Conservation (phyloP, 257 asterid genomes). For the Asclepias syriaca region DNA sequence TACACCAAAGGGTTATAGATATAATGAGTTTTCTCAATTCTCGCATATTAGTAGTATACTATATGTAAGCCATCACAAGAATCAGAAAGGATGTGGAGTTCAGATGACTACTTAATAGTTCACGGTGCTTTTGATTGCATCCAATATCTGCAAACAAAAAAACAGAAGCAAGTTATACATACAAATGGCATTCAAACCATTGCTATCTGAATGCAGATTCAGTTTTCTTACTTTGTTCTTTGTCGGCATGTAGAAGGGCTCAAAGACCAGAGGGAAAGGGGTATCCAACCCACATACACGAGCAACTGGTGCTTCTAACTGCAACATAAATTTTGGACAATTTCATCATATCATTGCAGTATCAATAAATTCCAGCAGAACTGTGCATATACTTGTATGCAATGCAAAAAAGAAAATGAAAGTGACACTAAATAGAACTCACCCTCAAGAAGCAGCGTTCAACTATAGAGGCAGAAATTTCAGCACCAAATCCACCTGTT, state of each 20-base stretch:
- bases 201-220: not conserved
- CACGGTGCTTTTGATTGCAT: slow-evolving; percentile 80
- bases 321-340: slow-evolving; percentile 17
- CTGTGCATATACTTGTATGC: not conserved
- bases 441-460: slow-evolving; percentile 96
- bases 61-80: no score
- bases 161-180: not conserved
- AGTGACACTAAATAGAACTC: slow-evolving; percentile 7
- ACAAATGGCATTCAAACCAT: not conserved
- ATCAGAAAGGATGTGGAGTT: no score
- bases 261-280: slow-evolving; percentile 92
- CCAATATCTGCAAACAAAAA: slow-evolving; percentile 58
- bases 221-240: slow-evolving; percentile 64
- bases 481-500: slow-evolving; percentile 99
- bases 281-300: slow-evolving; percentile 95
- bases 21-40: no score
- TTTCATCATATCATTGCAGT: not conserved
- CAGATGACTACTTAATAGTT: slow-evolving; percentile 33
- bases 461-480: slow-evolving; percentile 83
- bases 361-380: not conserved
- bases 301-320: slow-evolving; percentile 93
- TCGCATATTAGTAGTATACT: no score
- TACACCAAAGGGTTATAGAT: no score
- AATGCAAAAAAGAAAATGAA: not conserved
- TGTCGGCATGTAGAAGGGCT: slow-evolving; percentile 88